phyloP scores from a whole-genome alignment of 495 filamentous ascomycete genomes.

The Penicillium odoratum region DNA sequence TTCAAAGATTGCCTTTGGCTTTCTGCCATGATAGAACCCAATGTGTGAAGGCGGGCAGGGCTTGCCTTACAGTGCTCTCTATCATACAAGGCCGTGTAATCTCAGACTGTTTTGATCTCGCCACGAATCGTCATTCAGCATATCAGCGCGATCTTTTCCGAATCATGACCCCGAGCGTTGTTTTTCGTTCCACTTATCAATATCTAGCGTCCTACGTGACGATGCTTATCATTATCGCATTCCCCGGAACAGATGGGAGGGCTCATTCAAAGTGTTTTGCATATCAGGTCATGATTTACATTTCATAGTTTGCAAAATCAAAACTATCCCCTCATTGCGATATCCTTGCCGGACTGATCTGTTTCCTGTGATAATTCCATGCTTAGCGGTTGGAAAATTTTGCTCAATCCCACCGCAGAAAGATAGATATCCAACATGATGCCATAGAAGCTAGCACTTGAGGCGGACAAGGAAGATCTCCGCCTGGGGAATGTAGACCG shows the following conservation, averaged over 20 bases:
- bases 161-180: conserved; percentile 41
- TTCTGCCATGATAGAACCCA: not conserved
- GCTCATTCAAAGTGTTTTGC: not conserved
- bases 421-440: not conserved
- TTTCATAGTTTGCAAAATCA: conserved; percentile 7
- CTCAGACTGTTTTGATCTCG: conserved; percentile 23
- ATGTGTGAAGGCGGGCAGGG: conserved; percentile 34
- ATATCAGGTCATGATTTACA: conserved; percentile 2
- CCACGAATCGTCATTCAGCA: conserved; percentile 38
- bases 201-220: conserved; percentile 28
- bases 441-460: not conserved
- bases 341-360: not conserved
- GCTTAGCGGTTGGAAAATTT: not conserved
- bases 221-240: conserved; percentile 11
- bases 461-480: not conserved
- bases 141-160: conserved; percentile 42
- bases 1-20: not conserved
- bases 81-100: conserved; percentile 7
- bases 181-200: conserved; percentile 29
- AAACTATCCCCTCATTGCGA: conserved; percentile 1
- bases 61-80: conserved; percentile 34
- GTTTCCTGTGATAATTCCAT: not conserved
- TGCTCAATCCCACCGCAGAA: not conserved
- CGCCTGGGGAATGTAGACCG: not conserved
- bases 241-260: not conserved